Conservation (phyloP, 2,329 filamentous ascomycete species). For the Pseudocercospora fijiensis region DNA sequence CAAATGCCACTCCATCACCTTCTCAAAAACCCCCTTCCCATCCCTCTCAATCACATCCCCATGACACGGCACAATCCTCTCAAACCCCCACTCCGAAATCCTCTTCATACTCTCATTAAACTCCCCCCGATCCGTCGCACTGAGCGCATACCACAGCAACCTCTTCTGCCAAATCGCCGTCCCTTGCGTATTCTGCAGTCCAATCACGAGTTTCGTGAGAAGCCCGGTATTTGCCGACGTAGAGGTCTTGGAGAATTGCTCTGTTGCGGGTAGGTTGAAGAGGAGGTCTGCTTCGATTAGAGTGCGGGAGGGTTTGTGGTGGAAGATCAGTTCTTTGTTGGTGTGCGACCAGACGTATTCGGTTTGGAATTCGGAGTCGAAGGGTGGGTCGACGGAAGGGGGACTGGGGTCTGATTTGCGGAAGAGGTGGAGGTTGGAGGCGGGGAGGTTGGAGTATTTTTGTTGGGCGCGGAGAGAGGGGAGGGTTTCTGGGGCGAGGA, state of each 20-base stretch:
- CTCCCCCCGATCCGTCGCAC: conserved; percentile 59
- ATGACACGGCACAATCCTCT: conserved; percentile 84
- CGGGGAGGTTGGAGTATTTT: conserved; percentile 36
- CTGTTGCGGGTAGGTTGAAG: conserved; percentile 84
- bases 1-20: conserved; percentile 82
- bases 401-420: conserved; percentile 40
- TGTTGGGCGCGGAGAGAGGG: conserved; percentile 69
- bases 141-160: conserved; percentile 75
- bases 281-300: conserved; percentile 87
- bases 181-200: conserved; percentile 62
- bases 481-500: conserved; percentile 81
- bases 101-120: conserved; percentile 68
- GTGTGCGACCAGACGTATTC: conserved; percentile 78
- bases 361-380: conserved; percentile 79
- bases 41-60: conserved; percentile 79
- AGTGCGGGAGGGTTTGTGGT: conserved; percentile 74
- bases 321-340: conserved; percentile 86
- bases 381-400: conserved; percentile 65
- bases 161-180: conserved; percentile 72
- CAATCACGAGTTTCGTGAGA: conserved; percentile 57
- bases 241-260: conserved; percentile 68
- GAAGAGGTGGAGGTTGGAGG: conserved; percentile 55
- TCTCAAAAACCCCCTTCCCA: conserved; percentile 73
- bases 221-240: conserved; percentile 57
- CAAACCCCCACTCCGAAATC: conserved; percentile 81